Base-by-base conservation (phyloP, 305 asterid genomes). In the Fraxinus xanthoxyloides region DNA sequence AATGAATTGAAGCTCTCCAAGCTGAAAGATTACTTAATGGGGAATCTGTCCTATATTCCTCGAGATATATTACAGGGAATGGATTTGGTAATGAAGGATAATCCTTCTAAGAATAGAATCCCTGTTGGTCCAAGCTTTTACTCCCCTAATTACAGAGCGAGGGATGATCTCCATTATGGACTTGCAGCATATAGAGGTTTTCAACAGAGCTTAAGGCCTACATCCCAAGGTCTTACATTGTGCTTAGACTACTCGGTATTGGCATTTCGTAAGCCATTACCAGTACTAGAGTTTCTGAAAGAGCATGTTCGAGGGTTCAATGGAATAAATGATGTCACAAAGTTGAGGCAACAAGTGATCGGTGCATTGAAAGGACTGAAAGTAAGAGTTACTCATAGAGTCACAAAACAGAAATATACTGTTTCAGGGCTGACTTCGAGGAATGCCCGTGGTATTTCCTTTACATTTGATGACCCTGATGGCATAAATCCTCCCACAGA, bases 41-140 rank as follows among this genome's bases (percentile, higher is more conserved):
- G 92, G 34, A 82, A 23, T 4, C 69, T 80, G 15, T 15, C 89
- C 0, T 2, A 56, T 9, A 65, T 84, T 46, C 97, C 97, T 85
- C 97, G 93, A 35, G 90, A 89, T 79, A 82, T 83, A 81, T 84
- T 92, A 54, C 95, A 91, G 26, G 93, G 90, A 17, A 84, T 93
- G 93, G 97, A 89, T 77, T 63, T 93, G 86, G 93, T 92, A 8
- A 85, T 91, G 92, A 92, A 93, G 80, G 97, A 91, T 40, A 92
- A 92, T 83, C 97, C 93, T 72, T 54, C 88, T 0, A 87, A 80
- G 67, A 34, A 5, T 36, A 84, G 91, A 83, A 81, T 85, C 7
- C 0, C 43, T 3, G 88, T 85, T 34, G 96, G 91, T 7, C 83
- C 90, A 46, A 79, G 85, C 77, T 91, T 85, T 73, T 92, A 83